These are phyloP conservation scores for Ogataea pini DNA, from an alignment of 805 yeast species.

Conservation along the genomic window DNA sequence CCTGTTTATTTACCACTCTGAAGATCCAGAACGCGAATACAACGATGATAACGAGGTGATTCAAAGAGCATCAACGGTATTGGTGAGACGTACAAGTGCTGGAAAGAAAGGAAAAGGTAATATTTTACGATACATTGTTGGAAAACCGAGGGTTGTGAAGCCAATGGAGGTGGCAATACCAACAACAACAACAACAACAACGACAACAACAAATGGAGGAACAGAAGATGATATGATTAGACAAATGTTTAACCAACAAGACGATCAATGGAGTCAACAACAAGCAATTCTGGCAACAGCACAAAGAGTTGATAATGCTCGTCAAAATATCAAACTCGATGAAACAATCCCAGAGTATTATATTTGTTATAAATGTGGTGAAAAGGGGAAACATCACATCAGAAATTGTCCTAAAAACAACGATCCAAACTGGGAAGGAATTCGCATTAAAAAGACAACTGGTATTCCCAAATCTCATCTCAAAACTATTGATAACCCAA, in stretches of 20 bases:
- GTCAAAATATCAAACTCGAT: conserved; percentile 45
- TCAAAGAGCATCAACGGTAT: conserved; percentile 82
- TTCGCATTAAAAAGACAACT: conserved; percentile 85
- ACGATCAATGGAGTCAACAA: conserved; percentile 92
- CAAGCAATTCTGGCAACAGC: conserved; percentile 89
- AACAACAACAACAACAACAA: conserved; percentile 13
- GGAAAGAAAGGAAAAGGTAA: conserved; percentile 49
- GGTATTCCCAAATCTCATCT: conserved; percentile 96
- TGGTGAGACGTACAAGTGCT: conserved; percentile 80
- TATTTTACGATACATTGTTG: conserved; percentile 70
- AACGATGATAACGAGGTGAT: conserved; percentile 89
- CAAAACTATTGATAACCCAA: conserved; percentile 80
- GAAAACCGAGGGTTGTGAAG: conserved; percentile 56
- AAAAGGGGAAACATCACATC: conserved; percentile 90
- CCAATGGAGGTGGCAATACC: conserved; percentile 16
- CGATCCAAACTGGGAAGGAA: conserved; percentile 93
- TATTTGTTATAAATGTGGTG: conserved; percentile 95
- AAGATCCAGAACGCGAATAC: conserved; percentile 59
- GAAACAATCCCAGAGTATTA: conserved; percentile 94
- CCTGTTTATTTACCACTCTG: conserved; percentile 60
- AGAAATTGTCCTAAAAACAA: conserved; percentile 92
- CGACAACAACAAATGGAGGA: conserved; percentile 17
- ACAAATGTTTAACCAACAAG: conserved; percentile 90
- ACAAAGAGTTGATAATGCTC: conserved; percentile 54
- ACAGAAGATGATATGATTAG: conserved; percentile 86